Conservation (phyloP, 2,329 filamentous ascomycete species). For the Alternaria dauci region DNA sequence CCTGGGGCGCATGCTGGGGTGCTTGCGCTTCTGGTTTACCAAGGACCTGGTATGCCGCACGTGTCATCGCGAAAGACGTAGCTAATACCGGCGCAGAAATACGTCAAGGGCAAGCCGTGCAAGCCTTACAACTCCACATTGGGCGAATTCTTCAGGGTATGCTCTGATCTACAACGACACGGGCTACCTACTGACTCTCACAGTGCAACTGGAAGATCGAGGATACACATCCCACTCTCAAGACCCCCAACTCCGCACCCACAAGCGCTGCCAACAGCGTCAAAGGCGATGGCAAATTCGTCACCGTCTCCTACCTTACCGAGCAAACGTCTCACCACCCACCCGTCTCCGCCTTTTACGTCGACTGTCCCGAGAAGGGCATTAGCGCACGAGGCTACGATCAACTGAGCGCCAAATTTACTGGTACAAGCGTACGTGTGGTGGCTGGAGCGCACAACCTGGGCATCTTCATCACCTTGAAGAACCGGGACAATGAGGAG, state of each 20-base stretch:
- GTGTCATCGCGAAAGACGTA: constrained; percentile 9
- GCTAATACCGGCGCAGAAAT: constrained; percentile 70
- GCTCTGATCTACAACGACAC: constrained; percentile 32
- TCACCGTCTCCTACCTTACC: constrained; percentile 91
- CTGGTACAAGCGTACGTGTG: constrained; percentile 91
- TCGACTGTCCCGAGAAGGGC: constrained; percentile 90
- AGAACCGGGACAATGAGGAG: constrained; percentile 82
- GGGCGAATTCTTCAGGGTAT: constrained; percentile 94
- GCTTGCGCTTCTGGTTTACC: constrained; percentile 97
- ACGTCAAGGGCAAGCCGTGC: constrained; percentile 97
- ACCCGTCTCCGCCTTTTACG: constrained; percentile 93
- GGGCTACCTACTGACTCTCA: constrained; percentile 23
- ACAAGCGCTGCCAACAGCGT: constrained; percentile 49
- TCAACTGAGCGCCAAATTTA: constrained; percentile 97
- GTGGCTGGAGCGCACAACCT: constrained; percentile 91
- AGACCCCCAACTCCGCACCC: constrained; percentile 53
- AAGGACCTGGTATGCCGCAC: constrained; percentile 76
- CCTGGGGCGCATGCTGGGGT: constrained; percentile 92
- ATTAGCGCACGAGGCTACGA: constrained; percentile 90
- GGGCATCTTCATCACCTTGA: constrained; percentile 91
- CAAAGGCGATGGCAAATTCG: constrained; percentile 57
- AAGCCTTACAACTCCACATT: constrained; percentile 98
- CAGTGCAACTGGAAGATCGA: constrained; percentile 96
- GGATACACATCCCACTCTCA: constrained; percentile 72
- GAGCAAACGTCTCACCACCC: constrained; percentile 99